Base-by-base conservation (phyloP, 352 stramenopile species). In the Elongisporangium undulatum region DNA sequence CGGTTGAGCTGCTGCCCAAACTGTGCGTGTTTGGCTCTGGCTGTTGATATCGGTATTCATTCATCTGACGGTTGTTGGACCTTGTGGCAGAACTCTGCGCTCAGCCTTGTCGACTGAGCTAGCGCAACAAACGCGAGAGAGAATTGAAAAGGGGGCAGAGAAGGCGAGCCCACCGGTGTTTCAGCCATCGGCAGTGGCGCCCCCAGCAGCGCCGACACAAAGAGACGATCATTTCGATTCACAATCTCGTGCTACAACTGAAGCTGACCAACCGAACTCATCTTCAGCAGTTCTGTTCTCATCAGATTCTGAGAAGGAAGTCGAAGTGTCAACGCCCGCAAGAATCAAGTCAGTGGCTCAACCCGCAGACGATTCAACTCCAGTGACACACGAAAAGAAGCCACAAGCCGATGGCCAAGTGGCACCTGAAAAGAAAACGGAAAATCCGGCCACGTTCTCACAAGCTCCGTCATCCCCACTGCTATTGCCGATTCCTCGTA, bases 61-160 rank as follows among this genome's bases (percentile, higher is more conserved):
- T 34, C 24, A 34, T 3, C 24, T 34, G 24, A 34, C 24, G 7
- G 3, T 34, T 34, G 7, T 34, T 34, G 24, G 24, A n/a, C n/a
- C n/a, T n/a, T n/a, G n/a, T n/a, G 3, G 9, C 9, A 41, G 29
- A 15, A 41, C 29, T 6, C 24, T 85, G 17, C 68, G 62, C 24
- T 82, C 75, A 6, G 71, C 73, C 12, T 60, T 85, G 53, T 64
- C 71, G n/a, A 60, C 67, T 4, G 59, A 73, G 55, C 59, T 73
- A 21, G 73, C 73, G 0, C 61, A 70, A 20, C 57, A 68, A 21
- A 58, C 66, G 10, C 68, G 65, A 62, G 68, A 75, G 45, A 67
- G 55, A 23, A 81, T 85, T 52, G 68, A 80, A 51, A 74, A 69
- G 24, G 71, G 71, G 6, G 53, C 59, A 17, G 50, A 62, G 12